Evolutionary conservation across 2,329 filamentous ascomycete genomes (phyloP), one percentile per base, ranked within the genome.

Genomic region (Colletotrichum lindemuthianum): DNA sequence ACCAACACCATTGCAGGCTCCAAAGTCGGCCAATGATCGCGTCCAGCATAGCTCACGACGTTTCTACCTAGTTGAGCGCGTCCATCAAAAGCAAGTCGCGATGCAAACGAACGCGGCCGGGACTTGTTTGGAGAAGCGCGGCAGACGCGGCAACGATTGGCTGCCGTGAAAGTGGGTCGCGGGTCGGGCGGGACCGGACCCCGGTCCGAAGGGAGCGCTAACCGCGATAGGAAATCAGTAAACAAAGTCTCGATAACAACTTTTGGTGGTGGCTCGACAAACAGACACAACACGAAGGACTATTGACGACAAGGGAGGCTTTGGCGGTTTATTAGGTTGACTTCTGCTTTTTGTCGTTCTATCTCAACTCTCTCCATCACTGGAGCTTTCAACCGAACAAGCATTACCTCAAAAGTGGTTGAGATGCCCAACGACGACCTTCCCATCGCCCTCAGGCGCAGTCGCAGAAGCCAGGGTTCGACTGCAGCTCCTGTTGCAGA

Each of bases 371-470:
- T 33, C 15, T 60, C n/a, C 32, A 40, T 34, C 9, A 5, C n/a
- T 32, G 6, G 12, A 34, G 3, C 11, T 15, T 47, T 47, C 40
- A 36, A 49, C 58, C 54, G 7, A 36, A 12, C 24, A 24, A 4
- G 24, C 4, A 24, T 4, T 24, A 4, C 24, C 34, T 39, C 16
- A 10, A 37, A 32, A 13, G 12, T 56, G 59, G 11, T n/a, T 32
- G 36, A 13, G 34, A 82, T 82, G 76, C 70, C 73, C 6, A 72
- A 79, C 59, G 71, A 76, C 47, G 77, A 86, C 67, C 75, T 84
- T 33, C 85, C 86, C 3, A 81, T 88, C 63, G 84, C 86, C n/a
- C 72, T 88, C 11, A 80, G 86, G 66, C 84, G 85, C 44, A 78
- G 81, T 34, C 81, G 84, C 69, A 83, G 86, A 39, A 79, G 76